These are phyloP conservation scores for Pachyrhizus erosus DNA, from an alignment of 306 rosid species.

Conservation along the genomic window DNA sequence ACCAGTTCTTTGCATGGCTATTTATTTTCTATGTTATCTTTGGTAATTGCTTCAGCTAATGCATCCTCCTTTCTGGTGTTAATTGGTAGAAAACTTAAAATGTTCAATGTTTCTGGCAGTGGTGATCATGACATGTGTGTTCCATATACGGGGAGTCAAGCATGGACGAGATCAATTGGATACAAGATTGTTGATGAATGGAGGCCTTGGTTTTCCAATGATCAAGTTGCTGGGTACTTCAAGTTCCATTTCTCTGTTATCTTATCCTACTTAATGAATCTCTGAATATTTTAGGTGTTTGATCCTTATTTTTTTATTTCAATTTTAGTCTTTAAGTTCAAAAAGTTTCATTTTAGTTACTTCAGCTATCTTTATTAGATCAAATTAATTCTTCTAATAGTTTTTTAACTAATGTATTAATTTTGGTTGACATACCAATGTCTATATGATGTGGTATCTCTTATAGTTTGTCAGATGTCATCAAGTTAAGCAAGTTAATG, in stretches of 20 bases:
- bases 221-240: conserved; percentile 84
- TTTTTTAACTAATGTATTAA: too few species aligned
- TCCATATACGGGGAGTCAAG: conserved; percentile 85
- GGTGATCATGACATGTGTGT: conserved; percentile 98
- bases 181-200: conserved; percentile 78
- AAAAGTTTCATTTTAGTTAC: too few species aligned
- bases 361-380: too few species aligned
- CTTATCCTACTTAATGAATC: background rate
- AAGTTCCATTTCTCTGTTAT: conserved; percentile 18
- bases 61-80: background rate
- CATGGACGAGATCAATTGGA: conserved; percentile 88
- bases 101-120: conserved; percentile 48
- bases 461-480: too few species aligned
- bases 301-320: too few species aligned
- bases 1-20: background rate
- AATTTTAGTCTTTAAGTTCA: too few species aligned
- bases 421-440: too few species aligned
- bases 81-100: background rate
- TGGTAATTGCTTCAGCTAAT: background rate
- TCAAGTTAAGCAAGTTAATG: too few species aligned
- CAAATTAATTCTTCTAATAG: too few species aligned
- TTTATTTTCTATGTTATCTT: background rate
- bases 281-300: background rate
- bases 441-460: too few species aligned
- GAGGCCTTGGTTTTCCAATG: conserved; percentile 88